Evolutionary conservation across 2,329 filamentous ascomycete species (phyloP), one percentile per base, ranked within the genome.

Genomic region (Didymellaceae sp.): DNA sequence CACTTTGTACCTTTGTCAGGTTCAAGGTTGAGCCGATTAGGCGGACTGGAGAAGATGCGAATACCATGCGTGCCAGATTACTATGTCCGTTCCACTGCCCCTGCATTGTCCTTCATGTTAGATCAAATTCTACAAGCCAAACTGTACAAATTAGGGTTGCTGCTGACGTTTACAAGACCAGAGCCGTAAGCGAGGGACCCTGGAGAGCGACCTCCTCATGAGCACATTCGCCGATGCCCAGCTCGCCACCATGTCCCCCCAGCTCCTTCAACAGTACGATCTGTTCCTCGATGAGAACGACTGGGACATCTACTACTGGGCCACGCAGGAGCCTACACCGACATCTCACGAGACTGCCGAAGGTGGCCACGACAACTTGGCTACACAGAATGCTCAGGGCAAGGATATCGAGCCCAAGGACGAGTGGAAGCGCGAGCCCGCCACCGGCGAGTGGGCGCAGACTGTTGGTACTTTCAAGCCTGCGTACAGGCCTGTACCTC

Each of bases 231-330:
- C 94, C 58, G 85, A 93, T 61, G 79, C 81, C 45, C 82, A 95
- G 75, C 86, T 99, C 17, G 78, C 81, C 33, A 78, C 77, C 54
- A 96, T 99, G 90, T 84, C 83, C 1, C 74, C 79, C 5, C 75
- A 80, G 41, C 89, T 95, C 70, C 86, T 97, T 63, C 76, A 83
- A 63, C 85, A 96, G 75, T 97, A 94, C 78, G 93, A 97, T 73
- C 79, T 82, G 21, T 95, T 99, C 79, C 86, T 99, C 48, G 94
- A 99, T 75, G 94, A 99, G 78, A 99, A 99, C 75, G 94, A 99
- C 78, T 99, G 94, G 94, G 94, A 99, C 73, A 97, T 99, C 55
- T 99, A 99, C 81, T 99, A 99, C 82, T 99, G 94, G 94, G 91
- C 90, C 3, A 99, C 94, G 13, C 94, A 99, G 75, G 86, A 91